Conservation (phyloP, 192 early-diverging fungal species). For the Rhizophagus prolifer region DNA sequence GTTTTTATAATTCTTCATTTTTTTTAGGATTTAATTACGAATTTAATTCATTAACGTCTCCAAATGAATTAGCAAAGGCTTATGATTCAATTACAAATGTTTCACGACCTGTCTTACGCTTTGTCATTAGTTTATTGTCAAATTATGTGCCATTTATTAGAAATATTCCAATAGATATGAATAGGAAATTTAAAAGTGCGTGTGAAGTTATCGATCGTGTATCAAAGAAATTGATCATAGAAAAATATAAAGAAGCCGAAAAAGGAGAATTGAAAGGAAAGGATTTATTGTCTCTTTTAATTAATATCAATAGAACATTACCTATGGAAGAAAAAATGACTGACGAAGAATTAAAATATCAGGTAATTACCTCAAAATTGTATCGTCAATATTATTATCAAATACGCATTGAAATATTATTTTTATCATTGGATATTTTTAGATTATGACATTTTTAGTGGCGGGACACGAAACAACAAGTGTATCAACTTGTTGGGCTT, state of each 20-base stretch:
- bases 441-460: neutral
- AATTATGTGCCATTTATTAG: slow-evolving; percentile 26
- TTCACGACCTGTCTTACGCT: slow-evolving; percentile 8
- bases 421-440: neutral
- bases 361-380: neutral
- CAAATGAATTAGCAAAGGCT: slow-evolving; percentile 44
- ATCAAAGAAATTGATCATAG: slow-evolving; percentile 38
- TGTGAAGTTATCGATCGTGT: slow-evolving; percentile 34
- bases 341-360: slow-evolving; percentile 48
- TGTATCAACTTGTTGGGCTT: slow-evolving; percentile 48
- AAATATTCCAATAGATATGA: slow-evolving; percentile 30
- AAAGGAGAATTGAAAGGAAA: slow-evolving; percentile 28
- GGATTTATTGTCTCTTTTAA: slow-evolving; percentile 48
- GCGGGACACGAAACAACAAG: slow-evolving; percentile 63
- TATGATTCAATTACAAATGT: slow-evolving; percentile 39
- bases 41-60: slow-evolving; percentile 40
- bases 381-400: too few relatives aligned
- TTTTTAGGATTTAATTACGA: slow-evolving; percentile 46
- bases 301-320: slow-evolving; percentile 43
- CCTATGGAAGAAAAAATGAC: slow-evolving; percentile 40
- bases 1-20: too few relatives aligned
- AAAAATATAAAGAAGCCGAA: slow-evolving; percentile 32
- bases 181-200: neutral
- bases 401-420: neutral
- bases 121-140: slow-evolving; percentile 34